Evolutionary conservation across 2,329 filamentous ascomycete genomes (phyloP).

Genomic region (Alternaria triticimaculans): DNA sequence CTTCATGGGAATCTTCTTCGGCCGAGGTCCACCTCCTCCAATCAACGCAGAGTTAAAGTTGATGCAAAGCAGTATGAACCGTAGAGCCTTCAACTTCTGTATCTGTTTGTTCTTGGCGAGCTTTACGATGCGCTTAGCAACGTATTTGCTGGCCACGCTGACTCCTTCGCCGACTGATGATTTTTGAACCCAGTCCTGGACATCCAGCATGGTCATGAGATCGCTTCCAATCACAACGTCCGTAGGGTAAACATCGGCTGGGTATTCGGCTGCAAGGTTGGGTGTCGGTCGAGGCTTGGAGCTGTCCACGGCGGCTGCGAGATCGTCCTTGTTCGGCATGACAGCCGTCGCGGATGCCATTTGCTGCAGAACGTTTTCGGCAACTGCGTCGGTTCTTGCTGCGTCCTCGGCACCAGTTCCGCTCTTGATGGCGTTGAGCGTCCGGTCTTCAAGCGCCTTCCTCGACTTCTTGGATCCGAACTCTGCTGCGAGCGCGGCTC

Average conservation of each 20-base stretch:
- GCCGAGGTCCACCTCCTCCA: constrained; percentile 41
- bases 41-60: constrained; percentile 55
- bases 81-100: constrained; percentile 55
- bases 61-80: constrained; percentile 57
- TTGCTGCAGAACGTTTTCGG: constrained; percentile 62
- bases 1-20: constrained; percentile 62
- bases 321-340: constrained; percentile 71
- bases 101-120: constrained; percentile 61
- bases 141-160: constrained; percentile 66
- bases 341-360: constrained; percentile 67
- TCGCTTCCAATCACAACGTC: constrained; percentile 71
- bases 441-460: constrained; percentile 73
- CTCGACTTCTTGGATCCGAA: constrained; percentile 88
- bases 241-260: constrained; percentile 76
- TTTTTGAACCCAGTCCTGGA: constrained; percentile 77
- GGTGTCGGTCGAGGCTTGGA: constrained; percentile 76
- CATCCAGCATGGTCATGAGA: constrained; percentile 69
- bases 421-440: constrained; percentile 71
- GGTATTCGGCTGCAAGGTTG: constrained; percentile 70
- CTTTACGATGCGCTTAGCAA: constrained; percentile 68
- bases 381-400: constrained; percentile 31
- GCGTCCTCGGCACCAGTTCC: constrained; percentile 16
- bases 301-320: constrained; percentile 69
- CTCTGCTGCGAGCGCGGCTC: constrained; percentile 73
- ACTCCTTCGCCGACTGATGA: constrained; percentile 66